phyloP scores from a whole-genome alignment of 495 filamentous ascomycete genomes.

The Poronia punctata region DNA sequence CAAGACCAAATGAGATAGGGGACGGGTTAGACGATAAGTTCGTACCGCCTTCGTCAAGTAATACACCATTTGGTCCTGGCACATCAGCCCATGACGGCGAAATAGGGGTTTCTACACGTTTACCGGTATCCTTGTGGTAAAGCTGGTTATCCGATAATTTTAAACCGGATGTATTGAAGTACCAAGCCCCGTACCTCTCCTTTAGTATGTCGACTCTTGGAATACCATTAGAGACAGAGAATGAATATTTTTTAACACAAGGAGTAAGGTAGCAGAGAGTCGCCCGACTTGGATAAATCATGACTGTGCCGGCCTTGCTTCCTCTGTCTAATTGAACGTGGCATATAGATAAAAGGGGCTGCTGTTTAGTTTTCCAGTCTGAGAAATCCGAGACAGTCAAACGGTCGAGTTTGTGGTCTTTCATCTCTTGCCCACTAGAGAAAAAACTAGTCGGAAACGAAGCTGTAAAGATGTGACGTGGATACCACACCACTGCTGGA shows the following conservation, averaged over 20 bases:
- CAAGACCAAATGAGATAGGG: background rate
- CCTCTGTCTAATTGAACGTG: background rate
- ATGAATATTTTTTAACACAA: background rate
- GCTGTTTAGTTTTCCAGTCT: too few relatives aligned
- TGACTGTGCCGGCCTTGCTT: background rate
- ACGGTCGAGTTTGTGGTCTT: too few relatives aligned
- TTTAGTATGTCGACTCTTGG: background rate
- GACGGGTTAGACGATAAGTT: background rate
- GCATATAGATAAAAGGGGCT: too few relatives aligned
- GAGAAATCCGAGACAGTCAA: too few relatives aligned
- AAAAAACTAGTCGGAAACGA: too few relatives aligned
- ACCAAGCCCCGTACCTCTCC: background rate
- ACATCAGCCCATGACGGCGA: background rate
- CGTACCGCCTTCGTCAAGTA: background rate
- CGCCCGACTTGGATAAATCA: background rate
- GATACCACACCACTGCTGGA: too few relatives aligned
- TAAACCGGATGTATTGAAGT: background rate
- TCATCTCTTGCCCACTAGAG: too few relatives aligned
- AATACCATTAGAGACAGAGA: background rate
- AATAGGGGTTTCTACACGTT: background rate
- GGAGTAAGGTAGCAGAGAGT: background rate
- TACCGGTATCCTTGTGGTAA: background rate
- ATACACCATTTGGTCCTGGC: background rate
- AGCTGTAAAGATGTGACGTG: too few relatives aligned
- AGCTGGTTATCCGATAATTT: background rate